Percentiles rank a stretch among this genome's conserved stretches.
Conservation (phyloP, 306 rosid genomes). For the Cicer bijugum region DNA sequence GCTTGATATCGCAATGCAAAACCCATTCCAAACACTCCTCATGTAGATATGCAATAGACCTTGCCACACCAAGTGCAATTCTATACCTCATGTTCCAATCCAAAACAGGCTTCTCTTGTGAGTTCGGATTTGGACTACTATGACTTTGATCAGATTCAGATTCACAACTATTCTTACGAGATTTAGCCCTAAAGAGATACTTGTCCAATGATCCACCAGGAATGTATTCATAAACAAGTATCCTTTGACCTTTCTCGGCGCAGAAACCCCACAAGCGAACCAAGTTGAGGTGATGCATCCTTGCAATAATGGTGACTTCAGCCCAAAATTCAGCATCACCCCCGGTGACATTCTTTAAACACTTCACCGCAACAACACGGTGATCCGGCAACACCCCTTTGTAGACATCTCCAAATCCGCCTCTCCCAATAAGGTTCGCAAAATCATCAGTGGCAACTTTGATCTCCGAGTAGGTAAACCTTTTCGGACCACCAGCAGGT, state of each 20-base stretch:
- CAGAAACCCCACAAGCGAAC: conserved; percentile 94
- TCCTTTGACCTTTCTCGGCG: conserved; percentile 84
- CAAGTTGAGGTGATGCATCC: conserved; percentile 96
- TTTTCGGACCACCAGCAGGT: conserved; percentile 91
- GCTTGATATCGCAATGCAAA: conserved; percentile 86
- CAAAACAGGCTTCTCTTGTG: conserved; percentile 44
- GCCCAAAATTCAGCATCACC: conserved; percentile 93
- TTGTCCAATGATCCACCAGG: conserved; percentile 82
- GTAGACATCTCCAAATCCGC: conserved; percentile 90
- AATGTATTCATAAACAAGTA: conserved; percentile 76
- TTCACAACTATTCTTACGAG: neutral
- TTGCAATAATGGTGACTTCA: conserved; percentile 81
- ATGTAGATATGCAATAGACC: conserved; percentile 85
- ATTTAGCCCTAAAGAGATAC: conserved; percentile 52
- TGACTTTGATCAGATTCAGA: neutral
- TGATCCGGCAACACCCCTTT: conserved; percentile 76
- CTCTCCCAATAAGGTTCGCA: conserved; percentile 70
- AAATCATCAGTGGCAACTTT: conserved; percentile 82
- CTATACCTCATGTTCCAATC: conserved; percentile 84
- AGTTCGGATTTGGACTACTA: neutral
- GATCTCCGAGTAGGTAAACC: conserved; percentile 75
- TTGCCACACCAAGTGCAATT: conserved; percentile 79
- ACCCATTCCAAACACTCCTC: conserved; percentile 98
- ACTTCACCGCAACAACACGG: conserved; percentile 83
- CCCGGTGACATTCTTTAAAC: conserved; percentile 71